Evolutionary conservation across 106 monocot genomes (phyloP).

Genomic region (Dendrobium catenatum): DNA sequence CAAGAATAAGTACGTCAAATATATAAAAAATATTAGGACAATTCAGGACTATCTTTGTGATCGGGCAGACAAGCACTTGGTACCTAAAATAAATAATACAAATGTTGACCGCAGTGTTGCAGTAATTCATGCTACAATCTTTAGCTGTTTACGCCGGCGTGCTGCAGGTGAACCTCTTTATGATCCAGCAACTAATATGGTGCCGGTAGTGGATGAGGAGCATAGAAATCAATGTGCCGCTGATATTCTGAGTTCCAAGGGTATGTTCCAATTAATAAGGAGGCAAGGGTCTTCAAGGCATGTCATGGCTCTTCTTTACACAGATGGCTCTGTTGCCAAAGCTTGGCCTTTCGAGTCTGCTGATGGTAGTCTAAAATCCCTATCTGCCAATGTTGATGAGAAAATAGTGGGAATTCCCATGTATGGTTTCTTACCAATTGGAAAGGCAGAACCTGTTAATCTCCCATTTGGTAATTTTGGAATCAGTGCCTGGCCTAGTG

Average conservation of each 20-base stretch:
- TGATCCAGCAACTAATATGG: conserved; percentile 72
- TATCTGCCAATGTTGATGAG: conserved; percentile 13
- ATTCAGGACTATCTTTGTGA: conserved; percentile 92
- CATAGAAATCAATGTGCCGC: conserved; percentile 74
- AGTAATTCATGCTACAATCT: conserved; percentile 83
- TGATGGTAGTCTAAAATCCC: conserved; percentile 12
- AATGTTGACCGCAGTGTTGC: conserved; percentile 93
- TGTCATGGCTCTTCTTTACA: conserved; percentile 80
- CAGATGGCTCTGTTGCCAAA: conserved; percentile 80
- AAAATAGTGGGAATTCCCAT: conserved; percentile 46
- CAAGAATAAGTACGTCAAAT: conserved; percentile 92
- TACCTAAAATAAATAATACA: conserved; percentile 95
- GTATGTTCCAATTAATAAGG: conserved; percentile 90
- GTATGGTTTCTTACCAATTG: conserved; percentile 58
- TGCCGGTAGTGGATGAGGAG: conserved; percentile 61
- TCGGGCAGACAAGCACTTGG: conserved; percentile 80
- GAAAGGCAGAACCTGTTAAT: conserved; percentile 56
- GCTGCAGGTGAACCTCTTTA: conserved; percentile 51
- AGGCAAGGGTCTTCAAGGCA: conserved; percentile 72
- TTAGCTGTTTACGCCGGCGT: conserved; percentile 74
- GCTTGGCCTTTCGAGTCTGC: conserved; percentile 56
- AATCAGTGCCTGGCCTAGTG: conserved; percentile 84
- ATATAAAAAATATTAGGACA: conserved; percentile 78
- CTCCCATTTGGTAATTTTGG: conserved; percentile 85
- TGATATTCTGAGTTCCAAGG: conserved; percentile 70